phyloP scores from a whole-genome alignment of 495 filamentous ascomycete genomes.

The Choiromyces venosus region DNA sequence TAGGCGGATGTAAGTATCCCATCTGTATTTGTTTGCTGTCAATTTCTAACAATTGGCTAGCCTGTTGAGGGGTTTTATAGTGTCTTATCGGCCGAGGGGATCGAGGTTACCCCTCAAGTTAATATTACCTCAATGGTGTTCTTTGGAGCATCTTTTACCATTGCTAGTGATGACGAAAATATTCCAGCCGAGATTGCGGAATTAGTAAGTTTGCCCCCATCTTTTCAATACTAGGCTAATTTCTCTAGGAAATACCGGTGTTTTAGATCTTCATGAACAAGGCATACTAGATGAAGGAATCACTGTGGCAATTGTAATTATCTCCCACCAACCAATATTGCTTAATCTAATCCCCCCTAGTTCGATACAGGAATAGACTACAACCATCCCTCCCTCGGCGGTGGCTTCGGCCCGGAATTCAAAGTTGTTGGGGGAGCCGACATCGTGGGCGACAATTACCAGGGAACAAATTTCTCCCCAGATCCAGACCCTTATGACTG shows the following conservation, averaged over 20 bases:
- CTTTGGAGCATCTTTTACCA: conserved; percentile 33
- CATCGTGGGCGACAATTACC: conserved; percentile 52
- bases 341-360: conserved; percentile 21
- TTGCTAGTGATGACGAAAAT: background rate
- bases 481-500: conserved; percentile 48
- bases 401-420: conserved; percentile 53
- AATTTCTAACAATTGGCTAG: conserved; percentile 18
- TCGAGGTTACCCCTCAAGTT: conserved; percentile 28
- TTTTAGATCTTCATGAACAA: conserved; percentile 35
- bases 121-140: conserved; percentile 38
- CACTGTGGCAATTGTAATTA: conserved; percentile 33
- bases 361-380: conserved; percentile 54
- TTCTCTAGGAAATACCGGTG: conserved; percentile 34
- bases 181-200: conserved; percentile 31
- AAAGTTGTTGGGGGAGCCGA: conserved; percentile 53
- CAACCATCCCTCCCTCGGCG: conserved; percentile 55
- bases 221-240: background rate
- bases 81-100: conserved; percentile 27
- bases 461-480: conserved; percentile 47
- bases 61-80: conserved; percentile 23
- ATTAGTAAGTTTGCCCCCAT: conserved; percentile 14
- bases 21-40: background rate
- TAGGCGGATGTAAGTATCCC: conserved; percentile 23
- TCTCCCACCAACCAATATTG: background rate
- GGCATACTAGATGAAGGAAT: conserved; percentile 32